Evolutionary conservation across 1,139 yeast species (phyloP), one percentile per base, ranked within the genome.

Genomic region (Hyphopichia pseudoburtonii): DNA sequence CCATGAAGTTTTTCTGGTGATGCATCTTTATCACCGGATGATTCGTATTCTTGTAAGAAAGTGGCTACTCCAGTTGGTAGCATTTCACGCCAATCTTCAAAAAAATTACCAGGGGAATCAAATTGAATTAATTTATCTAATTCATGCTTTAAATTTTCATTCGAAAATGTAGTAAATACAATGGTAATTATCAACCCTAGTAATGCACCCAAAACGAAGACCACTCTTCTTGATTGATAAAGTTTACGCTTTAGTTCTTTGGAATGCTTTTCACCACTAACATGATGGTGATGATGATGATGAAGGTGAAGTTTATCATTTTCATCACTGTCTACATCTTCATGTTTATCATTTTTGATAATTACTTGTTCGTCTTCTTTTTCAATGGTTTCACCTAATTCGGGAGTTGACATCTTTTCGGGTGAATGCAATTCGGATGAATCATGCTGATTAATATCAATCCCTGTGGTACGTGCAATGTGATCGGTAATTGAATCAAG

Each of bases 181-280:
- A 79, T 70, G 0, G 96, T 89, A 5, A 78, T 54, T 1, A 75
- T 41, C 3, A 86, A 65, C 7, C 97, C 97, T 14, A 87, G 50
- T 1, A 86, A 34, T 0, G 94, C 80, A 31, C 96, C 83, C 34
- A 76, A 55, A 1, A 73, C 50, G 44, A 78, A 76, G 18, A 73
- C 64, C 24, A 70, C 76, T 33, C 80, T 54, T 40, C 78, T 58
- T 23, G 78, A 67, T 48, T 70, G 66, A 46, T 65, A 54, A 16
- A 62, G 44, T 35, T 47, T 47, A 37, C 56, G 55, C 45, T 50
- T 57, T 32, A 48, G 37, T 17, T 27, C 27, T 23, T 33, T 33
- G 18, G 36, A 28, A n/a, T 24, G 23, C 8, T 28, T n/a, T 9
- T 25, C 22, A 12, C 21, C 16, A 19, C 15, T 17, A 8, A 28